Percentiles rank a stretch among this genome's conserved stretches.
phyloP scores from a whole-genome alignment of 345 rosid genomes.

The Brassica incana region DNA sequence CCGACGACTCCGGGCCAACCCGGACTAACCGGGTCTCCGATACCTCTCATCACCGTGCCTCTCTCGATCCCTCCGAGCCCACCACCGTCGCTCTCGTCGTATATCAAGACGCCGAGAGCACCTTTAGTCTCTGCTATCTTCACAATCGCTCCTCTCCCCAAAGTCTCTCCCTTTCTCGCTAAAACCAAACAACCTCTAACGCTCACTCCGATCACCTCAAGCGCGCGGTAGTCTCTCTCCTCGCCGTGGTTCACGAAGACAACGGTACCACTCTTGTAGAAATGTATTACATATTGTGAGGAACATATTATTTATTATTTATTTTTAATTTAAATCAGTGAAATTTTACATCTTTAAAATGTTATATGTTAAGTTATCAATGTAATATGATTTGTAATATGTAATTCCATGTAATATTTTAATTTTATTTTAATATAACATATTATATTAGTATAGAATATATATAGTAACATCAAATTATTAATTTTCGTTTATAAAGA shows the following conservation, averaged over 20 bases:
- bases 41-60: conserved; percentile 91
- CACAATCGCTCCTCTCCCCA: conserved; percentile 67
- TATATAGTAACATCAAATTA: too few relatives aligned
- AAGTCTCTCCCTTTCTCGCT: conserved; percentile 54
- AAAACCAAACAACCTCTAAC: conserved; percentile 67
- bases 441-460: too few relatives aligned
- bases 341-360: too few relatives aligned
- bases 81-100: conserved; percentile 56
- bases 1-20: conserved; percentile 83
- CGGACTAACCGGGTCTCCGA: conserved; percentile 91
- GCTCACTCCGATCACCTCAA: conserved; percentile 55
- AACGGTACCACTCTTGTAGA: conserved; percentile 36
- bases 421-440: too few relatives aligned
- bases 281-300: too few relatives aligned
- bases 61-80: conserved; percentile 77
- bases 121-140: conserved; percentile 64
- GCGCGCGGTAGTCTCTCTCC: conserved; percentile 68
- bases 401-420: too few relatives aligned
- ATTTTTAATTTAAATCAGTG: too few relatives aligned
- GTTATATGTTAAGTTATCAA: too few relatives aligned
- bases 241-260: conserved; percentile 77
- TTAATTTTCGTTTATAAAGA: too few relatives aligned
- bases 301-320: too few relatives aligned
- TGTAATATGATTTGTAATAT: too few relatives aligned
- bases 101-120: conserved; percentile 76